phyloP scores from a whole-genome alignment of 768 basidiomycete genomes.

The Boletus eberwhitei region DNA sequence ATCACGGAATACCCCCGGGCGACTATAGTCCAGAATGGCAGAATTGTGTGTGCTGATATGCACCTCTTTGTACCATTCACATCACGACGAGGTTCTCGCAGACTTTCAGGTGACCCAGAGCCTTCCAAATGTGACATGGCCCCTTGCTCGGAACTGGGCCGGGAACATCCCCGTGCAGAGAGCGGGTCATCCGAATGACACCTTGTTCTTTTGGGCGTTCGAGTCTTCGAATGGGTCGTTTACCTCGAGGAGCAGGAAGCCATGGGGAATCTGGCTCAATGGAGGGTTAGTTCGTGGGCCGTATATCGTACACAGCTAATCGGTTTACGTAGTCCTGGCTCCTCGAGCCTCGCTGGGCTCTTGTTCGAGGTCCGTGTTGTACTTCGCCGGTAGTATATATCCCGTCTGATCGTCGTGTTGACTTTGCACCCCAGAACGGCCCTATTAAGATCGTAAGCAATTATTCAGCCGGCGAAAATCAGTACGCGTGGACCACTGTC shows the following conservation, averaged over 20 bases:
- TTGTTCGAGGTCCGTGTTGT: slow-evolving; percentile 50
- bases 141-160: slow-evolving; percentile 47
- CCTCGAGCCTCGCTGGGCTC: slow-evolving; percentile 60
- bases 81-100: slow-evolving; percentile 18
- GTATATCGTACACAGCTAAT: background rate
- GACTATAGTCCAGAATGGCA: slow-evolving; percentile 61
- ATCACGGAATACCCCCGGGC: slow-evolving; percentile 41
- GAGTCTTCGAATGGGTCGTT: slow-evolving; percentile 56
- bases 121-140: slow-evolving; percentile 60
- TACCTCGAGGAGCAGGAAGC: slow-evolving; percentile 41
- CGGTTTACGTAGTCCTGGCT: slow-evolving; percentile 48
- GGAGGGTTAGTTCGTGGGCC: slow-evolving; percentile 47
- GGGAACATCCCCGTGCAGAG: slow-evolving; percentile 66
- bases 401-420: background rate
- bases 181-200: slow-evolving; percentile 58
- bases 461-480: slow-evolving; percentile 46
- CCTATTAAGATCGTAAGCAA: slow-evolving; percentile 56
- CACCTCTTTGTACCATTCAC: background rate
- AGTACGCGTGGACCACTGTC: slow-evolving; percentile 53
- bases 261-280: slow-evolving; percentile 73
- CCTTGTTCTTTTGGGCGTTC: slow-evolving; percentile 63
- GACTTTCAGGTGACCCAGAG: slow-evolving; percentile 56
- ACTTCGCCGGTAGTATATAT: no score
- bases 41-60: slow-evolving; percentile 40
- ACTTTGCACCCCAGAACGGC: slow-evolving; percentile 47